Base-by-base conservation (phyloP, 306 rosid species). In the Gastrolobium bilobum region DNA sequence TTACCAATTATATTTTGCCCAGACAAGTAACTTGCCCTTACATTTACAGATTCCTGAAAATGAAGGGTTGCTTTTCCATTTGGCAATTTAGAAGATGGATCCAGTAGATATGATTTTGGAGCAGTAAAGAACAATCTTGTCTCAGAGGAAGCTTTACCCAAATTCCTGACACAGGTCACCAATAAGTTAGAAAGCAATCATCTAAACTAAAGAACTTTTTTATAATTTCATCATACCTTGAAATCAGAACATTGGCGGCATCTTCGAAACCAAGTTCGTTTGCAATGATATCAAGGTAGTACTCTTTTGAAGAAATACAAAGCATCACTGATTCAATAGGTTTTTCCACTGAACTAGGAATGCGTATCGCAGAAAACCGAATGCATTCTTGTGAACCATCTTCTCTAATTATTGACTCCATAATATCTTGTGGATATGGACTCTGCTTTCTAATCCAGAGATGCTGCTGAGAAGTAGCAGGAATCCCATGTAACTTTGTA, bases 101-200 rank as follows among this genome's bases (percentile, higher is more conserved):
- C 89, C 73, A 71, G 80, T 51, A 84, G 54, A 85, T 58, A 86
- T 59, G 89, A 71, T 57, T 76, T 86, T 3, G 88, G 83, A 66
- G 94, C 88, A 76, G 91, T 79, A 83, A 87, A 93, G 84, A 90
- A 90, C 57, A 93, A 52, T 77, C 97, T 90, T 51, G 88, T 90
- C 90, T 95, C 99, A 5, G 96, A 91, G 68, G 99, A 93, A 64
- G 96, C 87, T 87, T 87, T 95, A 57, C 99, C 98, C 68, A 95
- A 62, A 82, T 88, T 90, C 90, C 98, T 95, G 89, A 51, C 81
- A 84, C 52, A 78, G 68, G 79, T 60, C 71, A 81, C 74, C 68
- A 69, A 83, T 47, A 68, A 53, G 71, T 63, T 35, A 80, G 67
- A 65, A 30, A 71, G 40, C 48, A 62, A 63, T 56, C 68, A 79